Percentiles rank a stretch among this genome's conserved stretches.
phyloP scores from a whole-genome alignment of 352 stramenopile species.

The Blastocystis hominis region DNA sequence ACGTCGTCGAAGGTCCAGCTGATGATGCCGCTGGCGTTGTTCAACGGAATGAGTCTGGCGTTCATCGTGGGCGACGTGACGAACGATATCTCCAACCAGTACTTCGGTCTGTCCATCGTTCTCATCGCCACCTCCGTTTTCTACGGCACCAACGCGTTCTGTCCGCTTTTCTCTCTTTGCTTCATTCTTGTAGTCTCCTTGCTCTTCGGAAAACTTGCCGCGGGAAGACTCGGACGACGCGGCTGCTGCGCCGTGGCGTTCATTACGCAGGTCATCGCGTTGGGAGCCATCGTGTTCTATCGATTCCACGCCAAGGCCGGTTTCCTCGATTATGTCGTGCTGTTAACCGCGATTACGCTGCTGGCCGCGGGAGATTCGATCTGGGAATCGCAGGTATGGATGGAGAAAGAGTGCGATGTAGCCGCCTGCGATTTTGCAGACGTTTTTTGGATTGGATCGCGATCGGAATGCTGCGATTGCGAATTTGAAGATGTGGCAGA shows the following conservation, averaged over 20 bases:
- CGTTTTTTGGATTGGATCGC: slow-evolving; percentile 50
- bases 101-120: neutral
- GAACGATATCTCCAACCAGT: slow-evolving; percentile 16
- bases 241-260: slow-evolving; percentile 54
- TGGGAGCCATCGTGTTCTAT: slow-evolving; percentile 53
- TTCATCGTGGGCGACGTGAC: slow-evolving; percentile 58
- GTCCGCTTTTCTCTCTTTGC: neutral
- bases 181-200: neutral
- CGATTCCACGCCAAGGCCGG: neutral
- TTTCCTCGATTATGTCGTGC: neutral
- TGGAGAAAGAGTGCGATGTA: neutral
- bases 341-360: neutral
- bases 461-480: slow-evolving; percentile 59
- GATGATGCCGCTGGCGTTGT: slow-evolving; percentile 59
- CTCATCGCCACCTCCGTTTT: slow-evolving; percentile 56
- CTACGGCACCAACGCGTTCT: slow-evolving; percentile 56
- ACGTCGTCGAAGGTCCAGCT: slow-evolving; percentile 13
- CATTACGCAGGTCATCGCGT: slow-evolving; percentile 17
- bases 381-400: slow-evolving; percentile 57
- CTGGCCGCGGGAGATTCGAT: slow-evolving; percentile 48
- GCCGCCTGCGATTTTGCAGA: slow-evolving; percentile 59
- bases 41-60: slow-evolving; percentile 60
- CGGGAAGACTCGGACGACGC: slow-evolving; percentile 8
- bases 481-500: slow-evolving; percentile 61
- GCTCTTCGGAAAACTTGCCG: slow-evolving; percentile 36